phyloP scores from a whole-genome alignment of 1,139 yeast genomes.

The Meyerozyma carpophila region DNA sequence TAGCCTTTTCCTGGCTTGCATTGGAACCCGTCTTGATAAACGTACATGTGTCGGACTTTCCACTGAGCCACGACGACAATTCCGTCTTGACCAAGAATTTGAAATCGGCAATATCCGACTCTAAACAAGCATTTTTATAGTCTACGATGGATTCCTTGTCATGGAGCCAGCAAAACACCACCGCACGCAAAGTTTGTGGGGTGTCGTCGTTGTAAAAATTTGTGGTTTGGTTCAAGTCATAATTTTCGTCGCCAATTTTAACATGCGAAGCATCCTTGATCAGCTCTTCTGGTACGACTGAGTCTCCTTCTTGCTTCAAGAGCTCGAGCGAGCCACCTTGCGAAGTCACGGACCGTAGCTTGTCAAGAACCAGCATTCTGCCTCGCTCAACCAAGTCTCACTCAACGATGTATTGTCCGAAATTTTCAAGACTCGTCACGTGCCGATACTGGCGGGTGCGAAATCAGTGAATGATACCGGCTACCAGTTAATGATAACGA shows the following conservation, averaged over 20 bases:
- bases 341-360: not conserved
- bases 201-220: constrained; percentile 52
- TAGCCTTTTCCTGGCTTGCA: constrained; percentile 1
- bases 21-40: constrained; percentile 27
- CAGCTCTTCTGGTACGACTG: not conserved
- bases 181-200: constrained; percentile 52
- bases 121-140: constrained; percentile 70
- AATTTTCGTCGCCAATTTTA: constrained; percentile 22
- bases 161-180: constrained; percentile 76
- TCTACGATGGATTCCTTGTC: constrained; percentile 77
- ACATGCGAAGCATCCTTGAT: constrained; percentile 35
- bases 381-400: not conserved
- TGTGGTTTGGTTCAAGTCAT: constrained; percentile 43
- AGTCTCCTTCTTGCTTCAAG: not conserved
- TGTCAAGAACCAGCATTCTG: not conserved
- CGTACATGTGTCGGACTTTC: constrained; percentile 53
- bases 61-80: constrained; percentile 73
- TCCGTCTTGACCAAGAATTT: constrained; percentile 86
- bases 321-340: not conserved
- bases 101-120: constrained; percentile 60
- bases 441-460: not conserved
- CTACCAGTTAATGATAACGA: not conserved
- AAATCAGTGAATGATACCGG: not conserved
- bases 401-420: not conserved
- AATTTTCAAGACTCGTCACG: not conserved